Conservation (phyloP, 2,329 filamentous ascomycete species). For the Ophiocordyceps australis region DNA sequence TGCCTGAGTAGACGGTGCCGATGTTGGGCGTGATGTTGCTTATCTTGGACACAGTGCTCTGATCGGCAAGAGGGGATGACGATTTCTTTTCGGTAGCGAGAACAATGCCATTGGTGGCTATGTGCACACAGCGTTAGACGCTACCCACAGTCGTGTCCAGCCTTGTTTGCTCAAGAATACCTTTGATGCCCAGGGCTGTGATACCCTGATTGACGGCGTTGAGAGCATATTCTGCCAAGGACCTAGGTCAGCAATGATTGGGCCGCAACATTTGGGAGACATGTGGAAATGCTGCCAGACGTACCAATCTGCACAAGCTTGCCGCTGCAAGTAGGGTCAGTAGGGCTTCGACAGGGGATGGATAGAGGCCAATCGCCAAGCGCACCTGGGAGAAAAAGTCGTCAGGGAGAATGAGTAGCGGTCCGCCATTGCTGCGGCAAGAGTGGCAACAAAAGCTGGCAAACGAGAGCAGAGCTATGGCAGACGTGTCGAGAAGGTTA, state of each 20-base stretch:
- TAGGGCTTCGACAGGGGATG: conserved; percentile 6
- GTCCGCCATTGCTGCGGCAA: conserved; percentile 59
- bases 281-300: too few species aligned
- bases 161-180: too few species aligned
- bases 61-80: conserved; percentile 89
- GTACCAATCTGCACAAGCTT: conserved; percentile 95
- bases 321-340: conserved; percentile 48
- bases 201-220: conserved; percentile 99
- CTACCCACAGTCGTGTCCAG: conserved; percentile 1
- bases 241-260: too few species aligned
- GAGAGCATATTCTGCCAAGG: conserved; percentile 97
- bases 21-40: conserved; percentile 97
- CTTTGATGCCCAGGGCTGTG: conserved; percentile 96
- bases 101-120: conserved; percentile 96
- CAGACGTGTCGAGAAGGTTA: conserved; percentile 4
- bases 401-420: conserved; percentile 98
- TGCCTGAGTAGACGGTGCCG: conserved; percentile 98
- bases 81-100: conserved; percentile 99
- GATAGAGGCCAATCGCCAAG: conserved; percentile 4
- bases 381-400: conserved; percentile 97
- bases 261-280: too few species aligned
- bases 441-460: not conserved
- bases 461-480: not conserved
- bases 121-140: conserved; percentile 7
- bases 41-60: conserved; percentile 89